Evolutionary conservation across 1,284 basidiomycete species (phyloP).

Genomic region (Coriolopsis trogii): DNA sequence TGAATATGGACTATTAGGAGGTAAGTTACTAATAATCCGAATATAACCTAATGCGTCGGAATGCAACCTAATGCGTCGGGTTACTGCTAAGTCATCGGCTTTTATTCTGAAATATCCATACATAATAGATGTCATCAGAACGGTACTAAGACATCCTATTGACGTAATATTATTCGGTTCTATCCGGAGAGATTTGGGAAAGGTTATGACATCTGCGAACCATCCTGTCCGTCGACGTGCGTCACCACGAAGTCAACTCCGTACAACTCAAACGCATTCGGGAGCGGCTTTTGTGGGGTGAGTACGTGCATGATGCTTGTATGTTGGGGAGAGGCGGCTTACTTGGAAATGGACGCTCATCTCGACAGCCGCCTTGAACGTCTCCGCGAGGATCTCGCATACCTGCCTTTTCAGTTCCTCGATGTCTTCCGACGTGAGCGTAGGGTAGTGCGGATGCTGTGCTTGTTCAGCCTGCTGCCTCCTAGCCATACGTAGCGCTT

Average conservation of each 20-base stretch:
- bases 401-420: constrained; percentile 65
- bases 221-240: constrained; percentile 35
- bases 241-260: constrained; percentile 91
- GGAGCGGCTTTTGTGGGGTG: constrained; percentile 60
- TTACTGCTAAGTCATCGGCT: too few relatives aligned
- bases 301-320: not conserved
- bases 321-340: constrained; percentile 14
- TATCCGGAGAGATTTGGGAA: too few relatives aligned
- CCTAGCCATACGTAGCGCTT: constrained; percentile 21
- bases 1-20: too few relatives aligned
- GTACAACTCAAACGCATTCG: constrained; percentile 95
- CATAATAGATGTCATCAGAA: too few relatives aligned
- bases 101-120: too few relatives aligned
- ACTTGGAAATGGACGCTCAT: constrained; percentile 90
- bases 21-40: too few relatives aligned
- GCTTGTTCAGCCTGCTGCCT: constrained; percentile 6
- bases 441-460: constrained; percentile 22
- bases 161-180: too few relatives aligned
- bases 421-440: constrained; percentile 53
- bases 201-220: too few relatives aligned
- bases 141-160: too few relatives aligned
- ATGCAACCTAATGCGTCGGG: too few relatives aligned
- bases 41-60: too few relatives aligned
- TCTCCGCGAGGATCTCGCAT: constrained; percentile 71
- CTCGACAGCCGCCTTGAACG: constrained; percentile 84